Evolutionary conservation across 2,329 filamentous ascomycete species (phyloP).

Genomic region (Aureobasidium leucospermi): DNA sequence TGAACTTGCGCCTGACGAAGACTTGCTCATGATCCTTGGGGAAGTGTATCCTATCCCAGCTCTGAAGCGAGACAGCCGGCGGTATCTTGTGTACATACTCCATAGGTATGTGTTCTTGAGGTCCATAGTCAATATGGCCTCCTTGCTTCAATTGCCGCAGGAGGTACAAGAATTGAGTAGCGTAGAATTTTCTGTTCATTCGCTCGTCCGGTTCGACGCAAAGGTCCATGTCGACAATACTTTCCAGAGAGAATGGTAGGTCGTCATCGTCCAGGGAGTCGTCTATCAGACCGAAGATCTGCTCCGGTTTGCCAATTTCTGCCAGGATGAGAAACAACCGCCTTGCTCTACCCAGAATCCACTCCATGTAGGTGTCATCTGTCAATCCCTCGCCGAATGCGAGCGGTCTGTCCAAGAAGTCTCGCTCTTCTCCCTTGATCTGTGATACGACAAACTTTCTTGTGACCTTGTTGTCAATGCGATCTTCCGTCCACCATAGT

Average conservation of each 20-base stretch:
- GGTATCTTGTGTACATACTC: conserved; percentile 57
- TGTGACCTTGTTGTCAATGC: conserved; percentile 63
- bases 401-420: conserved; percentile 54
- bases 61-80: conserved; percentile 38
- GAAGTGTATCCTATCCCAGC: conserved; percentile 56
- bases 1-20: conserved; percentile 32
- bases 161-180: conserved; percentile 64
- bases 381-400: conserved; percentile 55
- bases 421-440: conserved; percentile 55
- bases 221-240: conserved; percentile 57
- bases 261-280: conserved; percentile 72
- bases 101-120: conserved; percentile 62
- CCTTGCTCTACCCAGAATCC: conserved; percentile 63
- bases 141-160: conserved; percentile 55
- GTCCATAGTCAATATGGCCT: conserved; percentile 55
- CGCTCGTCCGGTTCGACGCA: conserved; percentile 53
- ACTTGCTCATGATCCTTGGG: conserved; percentile 52
- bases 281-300: conserved; percentile 69
- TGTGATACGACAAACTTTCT: conserved; percentile 59
- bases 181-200: conserved; percentile 62
- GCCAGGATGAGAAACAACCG: conserved; percentile 64
- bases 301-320: conserved; percentile 62
- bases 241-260: conserved; percentile 59
- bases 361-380: conserved; percentile 70
- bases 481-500: conserved; percentile 65